Evolutionary conservation across 441 rosid species (phyloP).

Genomic region (Dalechampia spathulata): DNA sequence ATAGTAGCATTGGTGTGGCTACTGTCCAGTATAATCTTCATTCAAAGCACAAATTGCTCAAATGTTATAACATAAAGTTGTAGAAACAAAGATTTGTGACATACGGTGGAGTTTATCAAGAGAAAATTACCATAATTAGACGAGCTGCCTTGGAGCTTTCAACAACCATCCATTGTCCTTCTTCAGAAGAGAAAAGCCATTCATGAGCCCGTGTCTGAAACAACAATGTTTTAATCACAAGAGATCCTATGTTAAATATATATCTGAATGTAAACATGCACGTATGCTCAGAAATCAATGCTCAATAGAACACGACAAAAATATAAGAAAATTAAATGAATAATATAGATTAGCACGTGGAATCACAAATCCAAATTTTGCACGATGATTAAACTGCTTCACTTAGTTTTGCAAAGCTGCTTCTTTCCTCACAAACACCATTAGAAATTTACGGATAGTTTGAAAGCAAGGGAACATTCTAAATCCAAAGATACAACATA

Average conservation of each 20-base stretch:
- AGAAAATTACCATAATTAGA: constrained; percentile 63
- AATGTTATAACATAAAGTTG: background rate
- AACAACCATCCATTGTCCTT: constrained; percentile 89
- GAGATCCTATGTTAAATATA: background rate
- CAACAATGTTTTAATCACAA: constrained; percentile 4
- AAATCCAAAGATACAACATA: background rate
- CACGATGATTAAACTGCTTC: background rate
- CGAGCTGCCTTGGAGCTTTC: constrained; percentile 88
- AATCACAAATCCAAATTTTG: background rate
- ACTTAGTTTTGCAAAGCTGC: too few species aligned
- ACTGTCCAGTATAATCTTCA: constrained; percentile 61
- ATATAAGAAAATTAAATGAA: background rate
- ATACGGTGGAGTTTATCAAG: background rate
- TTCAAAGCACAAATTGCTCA: constrained; percentile 21
- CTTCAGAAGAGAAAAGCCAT: constrained; percentile 95
- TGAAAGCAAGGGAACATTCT: background rate
- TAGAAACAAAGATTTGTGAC: background rate
- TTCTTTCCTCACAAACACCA: too few species aligned
- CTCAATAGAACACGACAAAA: background rate
- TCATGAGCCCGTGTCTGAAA: constrained; percentile 77
- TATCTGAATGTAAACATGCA: background rate
- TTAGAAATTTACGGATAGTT: background rate
- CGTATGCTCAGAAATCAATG: background rate
- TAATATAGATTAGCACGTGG: background rate
- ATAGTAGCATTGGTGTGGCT: constrained; percentile 47